Conservation (phyloP, 1,284 basidiomycete genomes). For the Cutaneotrichosporon daszewskae region DNA sequence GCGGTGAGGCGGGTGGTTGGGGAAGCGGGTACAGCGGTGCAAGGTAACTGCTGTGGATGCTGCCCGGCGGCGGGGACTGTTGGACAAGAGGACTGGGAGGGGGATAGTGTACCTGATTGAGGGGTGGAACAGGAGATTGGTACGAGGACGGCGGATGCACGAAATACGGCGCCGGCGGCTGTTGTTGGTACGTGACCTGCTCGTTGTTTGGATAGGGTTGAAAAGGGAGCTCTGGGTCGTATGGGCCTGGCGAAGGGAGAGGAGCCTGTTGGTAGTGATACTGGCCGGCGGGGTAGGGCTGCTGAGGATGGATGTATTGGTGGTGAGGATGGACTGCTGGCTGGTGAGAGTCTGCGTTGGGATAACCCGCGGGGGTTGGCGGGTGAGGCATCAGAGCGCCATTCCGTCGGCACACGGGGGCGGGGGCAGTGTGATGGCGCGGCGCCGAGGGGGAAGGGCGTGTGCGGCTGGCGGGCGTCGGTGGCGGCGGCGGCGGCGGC, state of each 20-base stretch:
- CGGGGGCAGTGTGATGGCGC: neutral
- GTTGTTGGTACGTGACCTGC: neutral
- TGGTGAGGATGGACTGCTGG: conserved; percentile 2
- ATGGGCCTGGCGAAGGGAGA: neutral
- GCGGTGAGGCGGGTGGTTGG: too few relatives aligned
- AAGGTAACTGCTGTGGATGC: too few relatives aligned
- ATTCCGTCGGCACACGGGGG: conserved; percentile 2
- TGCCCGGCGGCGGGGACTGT: too few relatives aligned
- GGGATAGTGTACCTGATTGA: too few relatives aligned
- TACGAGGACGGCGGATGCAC: too few relatives aligned
- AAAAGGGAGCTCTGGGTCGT: neutral
- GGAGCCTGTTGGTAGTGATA: neutral
- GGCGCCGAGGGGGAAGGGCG: neutral
- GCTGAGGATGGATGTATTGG: neutral
- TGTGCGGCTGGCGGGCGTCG: neutral
- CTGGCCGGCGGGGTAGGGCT: too few relatives aligned
- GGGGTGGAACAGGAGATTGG: too few relatives aligned
- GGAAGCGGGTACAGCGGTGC: too few relatives aligned
- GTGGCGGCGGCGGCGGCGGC: neutral
- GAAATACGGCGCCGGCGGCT: neutral
- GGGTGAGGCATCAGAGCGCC: conserved; percentile 8
- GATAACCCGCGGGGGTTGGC: conserved; percentile 4
- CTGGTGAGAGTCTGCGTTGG: neutral
- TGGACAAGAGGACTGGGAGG: too few relatives aligned
- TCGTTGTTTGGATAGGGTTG: neutral